phyloP scores from a whole-genome alignment of 2,329 filamentous ascomycete genomes.

The Neurospora sp. region DNA sequence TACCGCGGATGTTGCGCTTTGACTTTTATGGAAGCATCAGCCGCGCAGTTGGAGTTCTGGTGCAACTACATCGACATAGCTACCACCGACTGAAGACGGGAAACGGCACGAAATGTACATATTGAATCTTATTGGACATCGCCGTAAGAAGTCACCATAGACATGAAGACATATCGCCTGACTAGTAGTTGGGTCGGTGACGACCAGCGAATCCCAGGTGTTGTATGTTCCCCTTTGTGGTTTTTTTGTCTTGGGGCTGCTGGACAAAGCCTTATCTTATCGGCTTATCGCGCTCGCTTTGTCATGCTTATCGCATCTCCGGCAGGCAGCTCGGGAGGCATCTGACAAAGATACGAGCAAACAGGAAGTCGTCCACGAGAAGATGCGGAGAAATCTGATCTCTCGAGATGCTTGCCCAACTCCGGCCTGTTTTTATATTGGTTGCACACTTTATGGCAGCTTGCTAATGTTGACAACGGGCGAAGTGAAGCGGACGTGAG shows the following conservation, averaged over 20 bases:
- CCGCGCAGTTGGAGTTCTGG: too few relatives aligned
- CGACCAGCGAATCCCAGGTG: too few relatives aligned
- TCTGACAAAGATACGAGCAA: background rate
- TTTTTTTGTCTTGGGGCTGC: background rate
- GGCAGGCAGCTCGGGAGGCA: background rate
- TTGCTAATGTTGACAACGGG: background rate
- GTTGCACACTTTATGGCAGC: background rate
- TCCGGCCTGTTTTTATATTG: background rate
- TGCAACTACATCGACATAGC: too few relatives aligned
- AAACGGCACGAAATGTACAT: too few relatives aligned
- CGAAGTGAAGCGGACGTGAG: background rate
- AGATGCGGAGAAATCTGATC: background rate
- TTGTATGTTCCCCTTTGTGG: background rate
- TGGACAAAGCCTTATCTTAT: background rate
- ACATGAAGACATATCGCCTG: too few relatives aligned
- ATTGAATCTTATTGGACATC: too few relatives aligned
- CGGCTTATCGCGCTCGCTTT: too few relatives aligned
- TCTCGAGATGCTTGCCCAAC: background rate
- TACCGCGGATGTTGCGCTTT: too few relatives aligned
- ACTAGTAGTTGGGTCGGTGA: too few relatives aligned
- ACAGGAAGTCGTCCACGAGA: background rate
- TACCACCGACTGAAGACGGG: too few relatives aligned
- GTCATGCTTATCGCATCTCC: background rate
- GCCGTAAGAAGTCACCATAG: too few relatives aligned
- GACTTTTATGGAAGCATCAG: too few relatives aligned